phyloP scores from a whole-genome alignment of 2,329 filamentous ascomycete genomes.

The Stromatinia cepivora region DNA sequence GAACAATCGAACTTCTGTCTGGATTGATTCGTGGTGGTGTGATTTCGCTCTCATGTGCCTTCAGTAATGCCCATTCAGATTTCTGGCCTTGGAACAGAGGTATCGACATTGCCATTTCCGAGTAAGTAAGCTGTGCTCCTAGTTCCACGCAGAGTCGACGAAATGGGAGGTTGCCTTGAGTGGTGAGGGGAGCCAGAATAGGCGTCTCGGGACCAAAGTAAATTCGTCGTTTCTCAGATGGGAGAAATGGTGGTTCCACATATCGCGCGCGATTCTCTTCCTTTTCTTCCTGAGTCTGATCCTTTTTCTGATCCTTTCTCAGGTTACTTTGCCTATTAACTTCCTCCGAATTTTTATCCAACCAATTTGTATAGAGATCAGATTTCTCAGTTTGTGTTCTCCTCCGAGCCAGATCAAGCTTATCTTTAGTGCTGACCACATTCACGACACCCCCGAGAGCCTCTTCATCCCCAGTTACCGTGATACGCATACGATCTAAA shows the following conservation, averaged over 20 bases:
- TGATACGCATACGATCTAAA: conserved; percentile 34
- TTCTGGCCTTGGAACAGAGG: conserved; percentile 88
- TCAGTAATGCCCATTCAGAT: conserved; percentile 92
- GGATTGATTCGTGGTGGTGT: conserved; percentile 65
- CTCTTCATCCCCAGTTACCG: conserved; percentile 43
- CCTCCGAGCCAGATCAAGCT: conserved; percentile 73
- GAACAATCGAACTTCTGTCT: conserved; percentile 54
- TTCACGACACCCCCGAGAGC: conserved; percentile 70
- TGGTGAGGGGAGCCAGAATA: conserved; percentile 89
- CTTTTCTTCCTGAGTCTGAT: conserved; percentile 44
- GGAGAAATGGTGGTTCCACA: conserved; percentile 80
- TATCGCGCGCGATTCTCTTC: conserved; percentile 78
- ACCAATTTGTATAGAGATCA: conserved; percentile 75
- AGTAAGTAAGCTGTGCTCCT: conserved; percentile 91
- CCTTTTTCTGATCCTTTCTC: conserved; percentile 46
- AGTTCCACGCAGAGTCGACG: conserved; percentile 85
- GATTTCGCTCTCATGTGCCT: conserved; percentile 83
- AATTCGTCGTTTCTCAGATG: conserved; percentile 89
- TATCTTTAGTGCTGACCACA: conserved; percentile 65
- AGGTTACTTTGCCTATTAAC: conserved; percentile 51
- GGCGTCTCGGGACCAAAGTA: conserved; percentile 96
- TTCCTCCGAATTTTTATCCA: conserved; percentile 63
- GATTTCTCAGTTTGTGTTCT: conserved; percentile 69
- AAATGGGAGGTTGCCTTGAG: conserved; percentile 94
- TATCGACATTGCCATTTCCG: conserved; percentile 94